These are phyloP conservation scores for Candida nonsorbophila DNA, from an alignment of 805 yeast genomes.

Conservation along the genomic window DNA sequence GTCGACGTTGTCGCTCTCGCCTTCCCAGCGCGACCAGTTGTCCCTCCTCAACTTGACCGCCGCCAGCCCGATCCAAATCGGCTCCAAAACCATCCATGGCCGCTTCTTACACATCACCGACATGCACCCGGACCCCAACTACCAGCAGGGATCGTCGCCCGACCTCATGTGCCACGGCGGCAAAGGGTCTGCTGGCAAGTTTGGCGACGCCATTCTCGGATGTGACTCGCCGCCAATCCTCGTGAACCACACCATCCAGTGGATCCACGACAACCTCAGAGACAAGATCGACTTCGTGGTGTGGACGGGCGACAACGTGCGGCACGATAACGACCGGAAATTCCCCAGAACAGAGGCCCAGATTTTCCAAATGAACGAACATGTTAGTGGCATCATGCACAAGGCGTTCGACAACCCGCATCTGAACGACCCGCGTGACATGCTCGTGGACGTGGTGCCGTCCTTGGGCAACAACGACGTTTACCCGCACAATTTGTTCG, in stretches of 20 bases:
- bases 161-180: conserved; percentile 56
- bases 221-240: conserved; percentile 71
- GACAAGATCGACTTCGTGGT: conserved; percentile 81
- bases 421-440: conserved; percentile 39
- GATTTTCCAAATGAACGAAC: conserved; percentile 64
- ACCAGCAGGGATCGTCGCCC: conserved; percentile 43
- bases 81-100: conserved; percentile 49
- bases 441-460: conserved; percentile 53
- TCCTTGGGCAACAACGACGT: conserved; percentile 84
- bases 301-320: conserved; percentile 88
- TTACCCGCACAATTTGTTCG: conserved; percentile 79
- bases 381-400: conserved; percentile 48
- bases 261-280: conserved; percentile 59
- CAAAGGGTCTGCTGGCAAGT: conserved; percentile 52
- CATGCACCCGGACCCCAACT: conserved; percentile 76
- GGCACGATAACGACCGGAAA: conserved; percentile 77
- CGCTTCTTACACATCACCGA: conserved; percentile 84
- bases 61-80: conserved; percentile 22
- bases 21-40: conserved; percentile 5
- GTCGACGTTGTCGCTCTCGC: not conserved
- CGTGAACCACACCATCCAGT: conserved; percentile 57
- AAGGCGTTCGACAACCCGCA: conserved; percentile 47
- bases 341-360: conserved; percentile 69
- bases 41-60: conserved; percentile 27
- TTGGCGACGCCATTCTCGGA: conserved; percentile 70